A percentile compares a stretch with the other conserved stretches of the same genome.
Evolutionary conservation across 2,329 filamentous ascomycete species (phyloP).

Genomic region (Cladosporium colombiae): DNA sequence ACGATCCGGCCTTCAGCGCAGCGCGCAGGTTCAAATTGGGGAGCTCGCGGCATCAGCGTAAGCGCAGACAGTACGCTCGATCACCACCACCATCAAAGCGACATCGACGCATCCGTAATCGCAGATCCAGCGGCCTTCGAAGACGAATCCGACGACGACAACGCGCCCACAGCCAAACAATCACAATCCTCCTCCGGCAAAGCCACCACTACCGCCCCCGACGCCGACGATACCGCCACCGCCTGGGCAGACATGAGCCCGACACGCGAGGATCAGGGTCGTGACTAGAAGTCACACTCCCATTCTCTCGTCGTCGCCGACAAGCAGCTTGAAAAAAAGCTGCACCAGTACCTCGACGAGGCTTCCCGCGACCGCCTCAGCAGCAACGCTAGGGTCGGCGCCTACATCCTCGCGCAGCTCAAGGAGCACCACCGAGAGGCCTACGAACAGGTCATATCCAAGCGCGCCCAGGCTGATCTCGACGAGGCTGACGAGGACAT

Average conservation of each 20-base stretch:
- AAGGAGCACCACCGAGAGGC: neutral
- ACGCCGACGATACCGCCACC: neutral
- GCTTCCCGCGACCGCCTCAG: neutral
- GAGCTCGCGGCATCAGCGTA: constrained; percentile 59
- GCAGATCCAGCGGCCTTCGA: constrained; percentile 51
- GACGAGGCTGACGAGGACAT: neutral
- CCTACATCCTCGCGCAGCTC: neutral
- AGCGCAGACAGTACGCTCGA: constrained; percentile 58
- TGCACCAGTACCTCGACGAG: neutral
- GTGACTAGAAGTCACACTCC: neutral
- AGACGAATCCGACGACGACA: constrained; percentile 43
- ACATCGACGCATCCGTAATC: constrained; percentile 32
- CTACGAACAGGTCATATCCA: neutral
- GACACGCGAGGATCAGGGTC: neutral
- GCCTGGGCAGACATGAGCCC: constrained; percentile 1
- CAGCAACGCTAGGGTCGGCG: neutral
- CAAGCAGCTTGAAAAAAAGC: neutral
- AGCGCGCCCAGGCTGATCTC: neutral
- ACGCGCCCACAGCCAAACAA: constrained; percentile 35
- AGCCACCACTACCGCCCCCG: neutral
- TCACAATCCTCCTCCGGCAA: neutral
- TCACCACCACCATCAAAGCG: constrained; percentile 36
- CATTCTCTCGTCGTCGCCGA: neutral
- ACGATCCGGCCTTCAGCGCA: constrained; percentile 29
- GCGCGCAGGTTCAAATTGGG: constrained; percentile 52